A percentile compares a stretch with the other conserved stretches of the same genome.
These are phyloP conservation scores for Fusarium beomiforme DNA, from an alignment of 2,329 filamentous ascomycete species.

Conservation along the genomic window DNA sequence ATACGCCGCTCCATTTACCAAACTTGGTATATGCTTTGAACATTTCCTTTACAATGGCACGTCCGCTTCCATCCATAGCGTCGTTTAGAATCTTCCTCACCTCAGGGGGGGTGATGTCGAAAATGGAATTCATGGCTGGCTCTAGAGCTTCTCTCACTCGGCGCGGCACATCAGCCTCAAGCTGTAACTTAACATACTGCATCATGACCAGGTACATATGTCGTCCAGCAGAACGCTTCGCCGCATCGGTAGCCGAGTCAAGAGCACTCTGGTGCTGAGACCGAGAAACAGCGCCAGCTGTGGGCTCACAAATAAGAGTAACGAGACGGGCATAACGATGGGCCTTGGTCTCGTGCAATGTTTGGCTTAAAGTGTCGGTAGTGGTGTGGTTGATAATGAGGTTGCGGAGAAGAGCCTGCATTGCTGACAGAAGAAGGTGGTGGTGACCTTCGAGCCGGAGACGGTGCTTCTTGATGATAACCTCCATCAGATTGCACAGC, in stretches of 20 bases:
- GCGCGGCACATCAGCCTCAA: slow-evolving; percentile 63
- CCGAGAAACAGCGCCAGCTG: slow-evolving; percentile 63
- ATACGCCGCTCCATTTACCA: slow-evolving; percentile 71
- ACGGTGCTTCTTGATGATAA: slow-evolving; percentile 68
- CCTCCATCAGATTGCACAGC: slow-evolving; percentile 64
- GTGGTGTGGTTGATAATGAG: slow-evolving; percentile 54
- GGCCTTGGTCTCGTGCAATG: slow-evolving; percentile 56
- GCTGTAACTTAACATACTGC: slow-evolving; percentile 69
- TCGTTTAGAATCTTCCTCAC: slow-evolving; percentile 67
- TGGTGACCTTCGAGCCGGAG: slow-evolving; percentile 70
- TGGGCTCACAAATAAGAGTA: slow-evolving; percentile 69
- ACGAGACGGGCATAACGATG: slow-evolving; percentile 64
- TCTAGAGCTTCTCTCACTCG: slow-evolving; percentile 65
- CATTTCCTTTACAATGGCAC: slow-evolving; percentile 67
- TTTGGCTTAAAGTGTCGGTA: slow-evolving; percentile 29
- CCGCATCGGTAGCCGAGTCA: slow-evolving; percentile 68
- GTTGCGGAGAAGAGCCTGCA: slow-evolving; percentile 66
- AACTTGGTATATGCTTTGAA: slow-evolving; percentile 69
- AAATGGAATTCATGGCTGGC: slow-evolving; percentile 66
- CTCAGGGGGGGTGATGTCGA: slow-evolving; percentile 66
- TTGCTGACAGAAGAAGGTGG: slow-evolving; percentile 63
- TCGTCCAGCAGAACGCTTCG: slow-evolving; percentile 68
- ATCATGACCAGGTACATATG: slow-evolving; percentile 71
- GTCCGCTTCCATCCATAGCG: slow-evolving; percentile 66
- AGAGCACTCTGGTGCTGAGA: slow-evolving; percentile 57